Base-by-base conservation (phyloP, 1,284 basidiomycete genomes). In the Ganoderma leucocontextum region DNA sequence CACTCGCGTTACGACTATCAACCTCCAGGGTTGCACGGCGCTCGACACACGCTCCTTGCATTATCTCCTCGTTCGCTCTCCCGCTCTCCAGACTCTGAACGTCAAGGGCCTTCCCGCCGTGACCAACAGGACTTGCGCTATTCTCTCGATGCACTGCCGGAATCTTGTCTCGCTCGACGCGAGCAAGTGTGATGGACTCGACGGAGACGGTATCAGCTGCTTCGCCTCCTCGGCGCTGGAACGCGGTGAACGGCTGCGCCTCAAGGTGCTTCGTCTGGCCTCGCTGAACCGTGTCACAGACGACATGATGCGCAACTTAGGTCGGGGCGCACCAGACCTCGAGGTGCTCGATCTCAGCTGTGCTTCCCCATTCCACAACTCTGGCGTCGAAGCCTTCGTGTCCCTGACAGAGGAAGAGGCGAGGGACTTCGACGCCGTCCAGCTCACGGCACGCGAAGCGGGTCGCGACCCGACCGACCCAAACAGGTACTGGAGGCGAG, bases 281-380 rank as follows among this genome's bases (percentile, higher is more conserved):
- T 93, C 92, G 0, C 77, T 97, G 61, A 85, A 84, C 74, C 82
- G 87, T 59, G 80, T 91, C 60, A 83, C 87, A 15, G 88, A 91
- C 72, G 80, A 82, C 8, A 85, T 88, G 69, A 85, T 97, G 83
- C 77, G 80, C 22, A 80, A 80, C 13, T 81, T 95, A 47, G 93
- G 90, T 1, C 84, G 81, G 70, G 89, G 86, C 4, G 85, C 91
- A 1, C 91, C 92, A n/a, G 81, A 84, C 72, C 85, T 97, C 13
- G 91, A 95, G 77, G 86, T 93, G n/a, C 83, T 98, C 10, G 95
- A 97, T 78, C 80, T 96, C 62, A 93, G 90, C 78, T 91, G 92
- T 73, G 87, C 88, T 63, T 83, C 83, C 36, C 86, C 89, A 61
- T 78, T 97, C 68, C 90, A 90, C 74, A 94, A 96, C 77, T 89